phyloP scores from a whole-genome alignment of 108 stramenopile genomes.

The Cyclotella baltica region DNA sequence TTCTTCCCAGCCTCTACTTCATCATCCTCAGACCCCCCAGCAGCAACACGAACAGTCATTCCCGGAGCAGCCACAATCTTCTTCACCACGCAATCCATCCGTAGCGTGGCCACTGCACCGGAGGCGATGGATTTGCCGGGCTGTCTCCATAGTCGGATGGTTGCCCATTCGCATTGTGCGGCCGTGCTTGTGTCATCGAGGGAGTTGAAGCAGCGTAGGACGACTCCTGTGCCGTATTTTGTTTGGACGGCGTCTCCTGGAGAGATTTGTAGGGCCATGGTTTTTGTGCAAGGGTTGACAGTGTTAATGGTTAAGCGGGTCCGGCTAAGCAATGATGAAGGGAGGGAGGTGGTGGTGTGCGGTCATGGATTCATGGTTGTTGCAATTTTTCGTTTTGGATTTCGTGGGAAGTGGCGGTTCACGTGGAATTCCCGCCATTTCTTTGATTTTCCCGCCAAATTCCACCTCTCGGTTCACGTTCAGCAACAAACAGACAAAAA shows the following conservation, averaged over 20 bases:
- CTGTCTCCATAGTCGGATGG: slow-evolving; percentile 67
- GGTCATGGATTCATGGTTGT: too few species aligned
- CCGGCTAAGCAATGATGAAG: too few species aligned
- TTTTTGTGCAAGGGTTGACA: not conserved
- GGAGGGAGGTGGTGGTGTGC: too few species aligned
- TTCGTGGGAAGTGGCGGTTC: too few species aligned
- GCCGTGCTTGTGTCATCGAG: not conserved
- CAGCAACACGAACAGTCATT: slow-evolving; percentile 48
- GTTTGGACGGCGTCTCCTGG: slow-evolving; percentile 85
- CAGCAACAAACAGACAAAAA: too few species aligned
- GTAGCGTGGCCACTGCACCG: slow-evolving; percentile 55
- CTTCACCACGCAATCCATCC: slow-evolving; percentile 38
- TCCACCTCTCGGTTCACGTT: too few species aligned
- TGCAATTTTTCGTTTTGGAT: too few species aligned
- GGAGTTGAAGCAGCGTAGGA: slow-evolving; percentile 39
- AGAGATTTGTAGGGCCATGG: slow-evolving; percentile 2
- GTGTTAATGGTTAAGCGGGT: not conserved
- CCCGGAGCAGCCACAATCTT: slow-evolving; percentile 26
- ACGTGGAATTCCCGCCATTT: too few species aligned
- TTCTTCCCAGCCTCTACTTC: not conserved
- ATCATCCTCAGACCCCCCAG: not conserved
- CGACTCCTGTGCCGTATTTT: slow-evolving; percentile 73
- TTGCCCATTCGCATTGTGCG: slow-evolving; percentile 19
- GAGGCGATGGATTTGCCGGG: slow-evolving; percentile 81
- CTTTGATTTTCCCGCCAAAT: too few species aligned